phyloP scores from a whole-genome alignment of 2,329 filamentous ascomycete genomes.

The Aspergillus quadricinctus region DNA sequence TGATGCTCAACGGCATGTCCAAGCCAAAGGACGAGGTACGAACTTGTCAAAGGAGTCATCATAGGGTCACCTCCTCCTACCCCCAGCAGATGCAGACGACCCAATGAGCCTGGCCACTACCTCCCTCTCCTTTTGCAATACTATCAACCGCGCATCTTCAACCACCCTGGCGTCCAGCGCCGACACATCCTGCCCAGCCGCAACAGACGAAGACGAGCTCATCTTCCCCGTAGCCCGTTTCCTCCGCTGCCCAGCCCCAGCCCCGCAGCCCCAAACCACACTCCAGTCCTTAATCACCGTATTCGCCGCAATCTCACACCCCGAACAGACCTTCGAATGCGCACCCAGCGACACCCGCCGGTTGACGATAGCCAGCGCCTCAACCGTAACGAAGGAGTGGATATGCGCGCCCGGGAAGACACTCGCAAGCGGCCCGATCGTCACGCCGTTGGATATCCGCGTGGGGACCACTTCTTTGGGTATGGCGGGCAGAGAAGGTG shows the following conservation, averaged over 20 bases:
- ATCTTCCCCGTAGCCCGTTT: constrained; percentile 22
- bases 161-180: constrained; percentile 55
- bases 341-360: constrained; percentile 31
- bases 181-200: constrained; percentile 9
- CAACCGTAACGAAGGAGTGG: constrained; percentile 38
- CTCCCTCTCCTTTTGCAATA: constrained; percentile 64
- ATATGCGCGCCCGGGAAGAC: constrained; percentile 38
- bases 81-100: constrained; percentile 19
- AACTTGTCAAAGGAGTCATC: background rate
- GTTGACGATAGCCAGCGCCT: constrained; percentile 41
- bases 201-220: constrained; percentile 5
- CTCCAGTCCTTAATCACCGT: constrained; percentile 62
- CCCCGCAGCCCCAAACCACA: constrained; percentile 64
- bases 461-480: constrained; percentile 14
- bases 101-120: constrained; percentile 61
- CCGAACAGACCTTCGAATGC: constrained; percentile 67
- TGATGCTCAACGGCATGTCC: background rate
- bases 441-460: constrained; percentile 37
- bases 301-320: constrained; percentile 55
- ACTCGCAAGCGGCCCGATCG: constrained; percentile 34
- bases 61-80: constrained; percentile 22
- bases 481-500: constrained; percentile 4
- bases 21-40: background rate
- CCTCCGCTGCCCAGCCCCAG: constrained; percentile 29
- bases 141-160: constrained; percentile 59